Evolutionary conservation across 148 eudicot genomes (phyloP).

Genomic region (Rhododendron simsii): DNA sequence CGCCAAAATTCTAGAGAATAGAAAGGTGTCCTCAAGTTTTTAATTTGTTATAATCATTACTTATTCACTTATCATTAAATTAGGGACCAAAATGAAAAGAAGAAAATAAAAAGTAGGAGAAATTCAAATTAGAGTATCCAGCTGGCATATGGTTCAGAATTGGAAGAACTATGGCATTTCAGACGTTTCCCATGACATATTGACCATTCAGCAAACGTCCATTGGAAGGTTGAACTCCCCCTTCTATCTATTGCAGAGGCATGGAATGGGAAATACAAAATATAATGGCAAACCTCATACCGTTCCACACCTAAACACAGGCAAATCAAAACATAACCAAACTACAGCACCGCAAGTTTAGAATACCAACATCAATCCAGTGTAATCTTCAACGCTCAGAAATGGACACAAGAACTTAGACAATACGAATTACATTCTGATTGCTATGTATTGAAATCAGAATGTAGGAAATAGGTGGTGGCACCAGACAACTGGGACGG

Average conservation of each 20-base stretch:
- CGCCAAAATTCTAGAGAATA: background rate
- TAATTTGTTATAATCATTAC: background rate
- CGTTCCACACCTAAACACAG: background rate
- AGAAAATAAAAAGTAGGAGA: background rate
- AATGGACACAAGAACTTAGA: background rate
- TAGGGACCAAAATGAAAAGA: background rate
- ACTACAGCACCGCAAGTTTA: background rate
- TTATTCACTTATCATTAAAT: background rate
- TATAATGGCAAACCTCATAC: background rate
- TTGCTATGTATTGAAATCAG: background rate
- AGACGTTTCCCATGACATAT: background rate
- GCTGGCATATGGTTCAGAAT: background rate
- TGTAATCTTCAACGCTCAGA: background rate
- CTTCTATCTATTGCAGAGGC: background rate
- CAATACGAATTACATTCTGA: background rate
- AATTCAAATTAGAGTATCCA: background rate
- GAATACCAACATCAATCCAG: background rate
- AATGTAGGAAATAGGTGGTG: slow-evolving; percentile 1
- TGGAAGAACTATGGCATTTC: background rate
- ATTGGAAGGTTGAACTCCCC: background rate
- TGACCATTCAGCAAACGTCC: background rate
- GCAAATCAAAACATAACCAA: background rate
- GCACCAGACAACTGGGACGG: background rate
- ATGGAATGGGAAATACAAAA: background rate
- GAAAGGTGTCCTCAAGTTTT: background rate